phyloP scores from a whole-genome alignment of 352 stramenopile species.

The Aphanomyces cochlioides region DNA sequence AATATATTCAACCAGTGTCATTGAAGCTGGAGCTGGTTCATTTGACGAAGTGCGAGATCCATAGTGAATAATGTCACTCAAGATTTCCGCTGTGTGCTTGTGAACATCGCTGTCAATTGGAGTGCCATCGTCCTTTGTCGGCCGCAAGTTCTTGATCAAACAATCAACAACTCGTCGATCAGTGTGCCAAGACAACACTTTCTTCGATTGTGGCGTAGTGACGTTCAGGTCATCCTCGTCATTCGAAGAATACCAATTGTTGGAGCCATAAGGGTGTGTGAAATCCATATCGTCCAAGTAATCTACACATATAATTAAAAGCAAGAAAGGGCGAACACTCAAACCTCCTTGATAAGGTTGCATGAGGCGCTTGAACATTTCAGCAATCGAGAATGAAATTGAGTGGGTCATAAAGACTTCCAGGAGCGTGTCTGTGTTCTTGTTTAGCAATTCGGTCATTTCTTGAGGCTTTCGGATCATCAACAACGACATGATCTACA shows the following conservation, averaged over 20 bases:
- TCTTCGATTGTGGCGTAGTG: conserved; percentile 65
- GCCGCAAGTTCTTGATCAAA: conserved; percentile 52
- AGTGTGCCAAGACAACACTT: conserved; percentile 68
- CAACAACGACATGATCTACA: conserved; percentile 75
- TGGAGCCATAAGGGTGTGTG: conserved; percentile 69
- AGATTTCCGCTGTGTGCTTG: conserved; percentile 69
- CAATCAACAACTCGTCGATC: conserved; percentile 68
- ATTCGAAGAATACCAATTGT: conserved; percentile 62
- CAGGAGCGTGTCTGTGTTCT: conserved; percentile 69
- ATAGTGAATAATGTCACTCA: conserved; percentile 82
- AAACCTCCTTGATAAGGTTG: conserved; percentile 72
- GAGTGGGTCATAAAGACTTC: conserved; percentile 59
- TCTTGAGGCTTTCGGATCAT: conserved; percentile 85
- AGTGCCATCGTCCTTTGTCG: conserved; percentile 36
- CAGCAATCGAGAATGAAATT: conserved; percentile 72
- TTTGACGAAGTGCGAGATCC: conserved; percentile 58
- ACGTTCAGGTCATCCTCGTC: conserved; percentile 69
- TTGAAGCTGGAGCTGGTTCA: conserved; percentile 47
- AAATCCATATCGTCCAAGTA: conserved; percentile 88
- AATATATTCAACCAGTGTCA: conserved; percentile 71
- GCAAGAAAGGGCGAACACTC: background rate
- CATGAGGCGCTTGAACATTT: conserved; percentile 78
- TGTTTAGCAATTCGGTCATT: conserved; percentile 81
- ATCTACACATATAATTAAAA: conserved; percentile 36
- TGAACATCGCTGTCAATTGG: conserved; percentile 67